Evolutionary conservation across 768 basidiomycete species (phyloP), one percentile per base, ranked within the genome.

Genomic region (Hericium alpestre): DNA sequence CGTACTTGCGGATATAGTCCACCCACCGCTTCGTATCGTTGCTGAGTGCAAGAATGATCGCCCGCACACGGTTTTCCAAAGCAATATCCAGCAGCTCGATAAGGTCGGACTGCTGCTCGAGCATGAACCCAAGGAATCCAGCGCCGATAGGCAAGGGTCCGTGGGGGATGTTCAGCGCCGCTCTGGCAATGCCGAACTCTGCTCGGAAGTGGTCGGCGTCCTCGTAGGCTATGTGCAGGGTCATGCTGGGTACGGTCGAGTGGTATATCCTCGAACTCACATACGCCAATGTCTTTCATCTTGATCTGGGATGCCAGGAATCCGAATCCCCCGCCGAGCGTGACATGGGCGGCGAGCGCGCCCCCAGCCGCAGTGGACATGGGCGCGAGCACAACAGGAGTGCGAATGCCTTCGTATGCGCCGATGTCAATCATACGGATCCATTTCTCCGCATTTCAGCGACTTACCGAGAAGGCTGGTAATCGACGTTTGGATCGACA

Each of bases 11-110:
- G 50, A 88, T 73, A 58, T 75, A 75, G 18, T 75, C 64, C 43
- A 88, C 76, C 87, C 88, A 92, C 48, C 71, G 65, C 12, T 71
- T 69, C 16, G 86, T 62, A 60, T 83, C 69, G 25, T 73, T 66
- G 1, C 88, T 88, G 65, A 87, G 90, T 0, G 87, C 74, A 43
- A 93, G 74, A 88, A 89, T 92, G 54, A 92, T 69, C 7, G 85
- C 84, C 49, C 74, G 76, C 9, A 87, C 79, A 20, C 74, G 71
- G 56, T 76, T 74, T 53, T 81, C 76, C 52, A 89, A 73, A 10
- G 79, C 78, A 32, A 73, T 65, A 3, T 72, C 67, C 23, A 90
- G 66, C 32, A 82, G 62, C 16, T 74, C 69, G 6, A 77, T 73
- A 43, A 67, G 60, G 6, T 67, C 67, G 16, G 67, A 57, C 13